Evolutionary conservation across 2,329 filamentous ascomycete species (phyloP).

Genomic region (Neospermospora avenae): DNA sequence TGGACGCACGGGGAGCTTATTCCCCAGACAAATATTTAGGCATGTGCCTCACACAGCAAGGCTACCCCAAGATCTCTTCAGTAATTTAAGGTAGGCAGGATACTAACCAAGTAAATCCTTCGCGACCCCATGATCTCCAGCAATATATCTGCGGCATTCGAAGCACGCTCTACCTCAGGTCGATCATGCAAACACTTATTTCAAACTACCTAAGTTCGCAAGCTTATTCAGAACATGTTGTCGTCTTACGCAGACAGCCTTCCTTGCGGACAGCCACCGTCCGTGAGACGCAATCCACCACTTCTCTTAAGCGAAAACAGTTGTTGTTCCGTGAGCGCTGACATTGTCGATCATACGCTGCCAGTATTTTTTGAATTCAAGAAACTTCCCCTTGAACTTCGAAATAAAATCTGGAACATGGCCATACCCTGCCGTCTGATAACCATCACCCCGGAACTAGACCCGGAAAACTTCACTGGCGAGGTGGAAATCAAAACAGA

Average conservation of each 20-base stretch:
- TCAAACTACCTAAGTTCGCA: not conserved
- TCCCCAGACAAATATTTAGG: not conserved
- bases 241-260: not conserved
- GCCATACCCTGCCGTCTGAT: conserved; percentile 7
- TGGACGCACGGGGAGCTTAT: not conserved
- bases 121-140: not conserved
- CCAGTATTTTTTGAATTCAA: conserved; percentile 4
- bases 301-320: not conserved
- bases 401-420: conserved; percentile 8
- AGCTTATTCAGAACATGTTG: not conserved
- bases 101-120: not conserved
- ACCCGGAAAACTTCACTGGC: conserved; percentile 5
- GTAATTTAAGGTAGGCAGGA: not conserved
- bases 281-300: not conserved
- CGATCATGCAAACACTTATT: not conserved
- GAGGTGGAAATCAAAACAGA: conserved; percentile 10
- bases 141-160: not conserved
- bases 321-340: not conserved
- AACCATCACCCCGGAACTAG: conserved; percentile 9
- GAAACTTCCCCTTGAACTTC: conserved; percentile 12
- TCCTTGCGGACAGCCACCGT: not conserved
- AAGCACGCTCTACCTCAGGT: not conserved
- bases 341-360: not conserved
- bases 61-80: not conserved
- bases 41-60: not conserved